phyloP scores from a whole-genome alignment of 257 asterid genomes.

The Salvia rosmarinus region DNA sequence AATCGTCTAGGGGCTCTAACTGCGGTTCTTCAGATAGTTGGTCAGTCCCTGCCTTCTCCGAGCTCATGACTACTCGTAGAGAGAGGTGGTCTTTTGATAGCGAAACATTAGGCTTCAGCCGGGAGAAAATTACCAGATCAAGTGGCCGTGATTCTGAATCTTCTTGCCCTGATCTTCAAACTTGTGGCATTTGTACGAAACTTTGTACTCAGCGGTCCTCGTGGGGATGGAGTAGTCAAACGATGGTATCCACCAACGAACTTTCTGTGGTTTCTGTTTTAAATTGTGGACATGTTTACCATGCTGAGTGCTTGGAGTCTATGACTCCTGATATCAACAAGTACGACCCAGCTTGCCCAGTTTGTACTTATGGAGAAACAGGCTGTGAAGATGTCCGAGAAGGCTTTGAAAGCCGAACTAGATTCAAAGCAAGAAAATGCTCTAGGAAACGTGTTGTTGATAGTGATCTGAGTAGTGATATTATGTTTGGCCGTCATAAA shows the following conservation, averaged over 20 bases:
- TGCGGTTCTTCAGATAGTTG: conserved; percentile 88
- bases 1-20: conserved; percentile 72
- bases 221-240: conserved; percentile 74
- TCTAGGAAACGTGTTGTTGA: conserved; percentile 68
- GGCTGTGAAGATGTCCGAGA: conserved; percentile 75
- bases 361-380: conserved; percentile 90
- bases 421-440: conserved; percentile 66
- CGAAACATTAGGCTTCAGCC: conserved; percentile 59
- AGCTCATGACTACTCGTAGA: conserved; percentile 56
- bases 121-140: conserved; percentile 64
- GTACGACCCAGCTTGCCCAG: conserved; percentile 89
- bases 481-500: conserved; percentile 54
- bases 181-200: conserved; percentile 85
- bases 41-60: conserved; percentile 81
- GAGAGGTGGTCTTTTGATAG: conserved; percentile 98
- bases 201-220: conserved; percentile 70
- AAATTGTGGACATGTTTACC: conserved; percentile 88
- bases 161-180: conserved; percentile 62
- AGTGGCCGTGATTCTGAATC: conserved; percentile 57
- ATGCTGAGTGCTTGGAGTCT: conserved; percentile 90
- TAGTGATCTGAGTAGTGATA: conserved; percentile 53
- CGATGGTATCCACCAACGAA: conserved; percentile 65
- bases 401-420: conserved; percentile 76
- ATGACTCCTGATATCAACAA: conserved; percentile 83
- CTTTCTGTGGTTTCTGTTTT: conserved; percentile 85